Base-by-base conservation (phyloP, 768 basidiomycete species). In the Lentinula guzmanii region DNA sequence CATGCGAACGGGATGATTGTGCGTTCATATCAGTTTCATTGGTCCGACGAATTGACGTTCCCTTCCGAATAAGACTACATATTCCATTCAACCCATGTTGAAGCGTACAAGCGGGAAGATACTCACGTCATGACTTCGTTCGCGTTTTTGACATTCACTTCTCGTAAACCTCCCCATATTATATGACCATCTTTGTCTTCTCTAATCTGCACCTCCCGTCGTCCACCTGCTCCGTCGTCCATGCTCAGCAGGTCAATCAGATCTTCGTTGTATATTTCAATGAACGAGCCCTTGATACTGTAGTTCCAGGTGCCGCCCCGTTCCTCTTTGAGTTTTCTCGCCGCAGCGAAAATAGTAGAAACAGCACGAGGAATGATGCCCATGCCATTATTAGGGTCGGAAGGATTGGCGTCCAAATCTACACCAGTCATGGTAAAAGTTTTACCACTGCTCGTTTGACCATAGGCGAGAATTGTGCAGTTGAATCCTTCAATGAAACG, bases 21-120 rank as follows among this genome's bases (percentile, higher is more conserved):
- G 96, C 93, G 72, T 99, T 99, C 96, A 98, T 98, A 70, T 94
- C 93, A 35, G 97, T 99, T 73, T 95, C 93, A 64, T 96, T 95
- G 9, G 97, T 98, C 60, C 95, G 86, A 34, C 97, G 84, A 46
- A 96, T 90, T 15, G 91, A 83, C 7, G 94, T 90, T 18, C 97
- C 97, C 66, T 91, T 87, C 64, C 90, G 88, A 60, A 99, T 85
- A 59, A 95, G 84, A 70, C 92, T 94, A 71, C 2, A 37, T n/a
- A 63, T 42, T 68, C 65, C 65, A 66, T 66, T 63, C 70, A 43
- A 43, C 37, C 53, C 60, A 63, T 62, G 57, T 35, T 62, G 21
- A 50, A 35, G 53, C 34, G 43, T 13, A 41, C 34, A 54, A 52
- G 52, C 62, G 33, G 61, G 24, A 61, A 52, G 53, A 61, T 48